These are phyloP conservation scores for Populus tomentosa DNA, from an alignment of 441 rosid species.

Conservation along the genomic window DNA sequence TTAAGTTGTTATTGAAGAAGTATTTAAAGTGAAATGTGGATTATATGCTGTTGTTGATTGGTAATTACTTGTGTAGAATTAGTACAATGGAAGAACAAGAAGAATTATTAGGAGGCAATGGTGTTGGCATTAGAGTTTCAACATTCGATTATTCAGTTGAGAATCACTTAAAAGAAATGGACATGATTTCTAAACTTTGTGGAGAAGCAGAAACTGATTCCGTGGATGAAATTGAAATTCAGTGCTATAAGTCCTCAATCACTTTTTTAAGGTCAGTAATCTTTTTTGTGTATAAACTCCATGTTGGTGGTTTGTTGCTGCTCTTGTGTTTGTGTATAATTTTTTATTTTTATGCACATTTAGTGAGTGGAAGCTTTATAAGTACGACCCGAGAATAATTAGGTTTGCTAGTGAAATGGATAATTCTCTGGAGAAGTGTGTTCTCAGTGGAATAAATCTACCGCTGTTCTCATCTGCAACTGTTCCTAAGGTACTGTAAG, in stretches of 20 bases:
- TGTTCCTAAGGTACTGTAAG: too few species aligned
- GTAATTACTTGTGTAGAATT: not conserved
- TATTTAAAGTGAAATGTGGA: not conserved
- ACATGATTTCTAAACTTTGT: conserved; percentile 44
- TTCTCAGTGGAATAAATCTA: too few species aligned
- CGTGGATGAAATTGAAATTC: conserved; percentile 31
- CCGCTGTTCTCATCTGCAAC: too few species aligned
- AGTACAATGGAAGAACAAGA: conserved; percentile 18
- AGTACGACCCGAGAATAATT: too few species aligned
- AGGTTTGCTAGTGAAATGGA: too few species aligned
- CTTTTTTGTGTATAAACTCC: not conserved
- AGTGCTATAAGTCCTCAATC: conserved; percentile 44
- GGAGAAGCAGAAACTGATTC: conserved; percentile 36
- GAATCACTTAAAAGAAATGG: conserved; percentile 58
- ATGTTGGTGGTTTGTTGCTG: too few species aligned
- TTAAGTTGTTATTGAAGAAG: not conserved
- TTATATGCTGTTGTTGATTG: not conserved
- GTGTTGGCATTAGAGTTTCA: conserved; percentile 36
- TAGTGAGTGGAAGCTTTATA: too few species aligned
- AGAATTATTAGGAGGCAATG: conserved; percentile 9
- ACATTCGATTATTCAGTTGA: conserved; percentile 60
- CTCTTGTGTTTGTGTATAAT: too few species aligned
- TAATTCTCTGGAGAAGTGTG: too few species aligned
- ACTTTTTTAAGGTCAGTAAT: conserved; percentile 57
- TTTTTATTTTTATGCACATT: too few species aligned